Percentiles rank a stretch among this genome's conserved stretches.
Conservation (phyloP, 225 moss, liverwort and hornwort genomes). For the Polytrichum commune region DNA sequence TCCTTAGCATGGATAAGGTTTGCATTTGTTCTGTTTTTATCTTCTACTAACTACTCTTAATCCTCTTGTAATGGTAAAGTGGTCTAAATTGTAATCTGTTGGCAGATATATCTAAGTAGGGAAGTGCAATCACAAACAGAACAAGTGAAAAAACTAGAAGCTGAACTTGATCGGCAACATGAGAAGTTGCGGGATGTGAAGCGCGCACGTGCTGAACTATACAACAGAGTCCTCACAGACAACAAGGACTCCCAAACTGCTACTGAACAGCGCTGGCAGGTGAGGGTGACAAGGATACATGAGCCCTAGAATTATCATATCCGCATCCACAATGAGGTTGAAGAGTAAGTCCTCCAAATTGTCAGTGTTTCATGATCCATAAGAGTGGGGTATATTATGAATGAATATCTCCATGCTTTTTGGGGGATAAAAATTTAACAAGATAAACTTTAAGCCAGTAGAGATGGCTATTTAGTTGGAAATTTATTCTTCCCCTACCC, state of each 20-base stretch:
- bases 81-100: neutral
- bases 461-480: no score
- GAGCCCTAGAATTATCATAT: no score
- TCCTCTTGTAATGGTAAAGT: neutral
- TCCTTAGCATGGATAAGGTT: conserved; percentile 98
- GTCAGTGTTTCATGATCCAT: no score
- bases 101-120: conserved; percentile 71
- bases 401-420: no score
- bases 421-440: no score
- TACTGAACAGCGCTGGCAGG: conserved; percentile 77
- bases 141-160: conserved; percentile 65
- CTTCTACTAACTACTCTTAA: no score
- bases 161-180: conserved; percentile 57
- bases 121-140: conserved; percentile 61
- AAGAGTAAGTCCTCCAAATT: no score
- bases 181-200: conserved; percentile 65
- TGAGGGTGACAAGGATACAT: conserved; percentile 2
- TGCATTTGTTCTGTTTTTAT: neutral
- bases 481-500: neutral
- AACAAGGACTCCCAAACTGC: conserved; percentile 65
- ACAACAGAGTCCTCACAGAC: conserved; percentile 61
- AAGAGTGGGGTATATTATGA: no score
- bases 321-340: no score
- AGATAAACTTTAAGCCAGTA: no score
- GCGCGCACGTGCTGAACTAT: conserved; percentile 69